These are phyloP conservation scores for Pichia thaimueangensis DNA, from an alignment of 805 yeast genomes.

Conservation along the genomic window DNA sequence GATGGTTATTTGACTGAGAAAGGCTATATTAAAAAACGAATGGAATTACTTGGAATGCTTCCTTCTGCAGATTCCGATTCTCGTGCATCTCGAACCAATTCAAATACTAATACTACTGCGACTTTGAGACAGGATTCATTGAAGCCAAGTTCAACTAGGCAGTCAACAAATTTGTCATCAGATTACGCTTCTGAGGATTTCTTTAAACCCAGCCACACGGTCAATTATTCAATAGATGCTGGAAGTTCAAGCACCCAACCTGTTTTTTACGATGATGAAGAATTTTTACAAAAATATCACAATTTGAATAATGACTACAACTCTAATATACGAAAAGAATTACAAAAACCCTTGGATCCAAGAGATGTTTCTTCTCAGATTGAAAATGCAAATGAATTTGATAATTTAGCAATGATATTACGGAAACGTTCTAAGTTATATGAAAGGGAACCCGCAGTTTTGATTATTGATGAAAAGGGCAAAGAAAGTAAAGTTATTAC, in stretches of 20 bases:
- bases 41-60: constrained; percentile 24
- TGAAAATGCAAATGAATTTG: constrained; percentile 34
- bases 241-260: constrained; percentile 13
- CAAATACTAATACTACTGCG: too few species aligned
- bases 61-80: not conserved
- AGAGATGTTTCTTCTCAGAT: constrained; percentile 37
- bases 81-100: not conserved
- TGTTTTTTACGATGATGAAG: constrained; percentile 9
- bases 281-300: constrained; percentile 6
- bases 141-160: not conserved
- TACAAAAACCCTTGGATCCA: constrained; percentile 62
- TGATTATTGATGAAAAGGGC: constrained; percentile 69
- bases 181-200: constrained; percentile 5
- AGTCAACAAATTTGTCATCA: constrained; percentile 1
- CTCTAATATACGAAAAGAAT: constrained; percentile 22
- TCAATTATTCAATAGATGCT: constrained; percentile 8
- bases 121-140: too few species aligned
- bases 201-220: constrained; percentile 3
- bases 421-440: constrained; percentile 65
- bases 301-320: constrained; percentile 1
- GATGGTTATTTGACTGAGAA: constrained; percentile 72
- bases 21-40: constrained; percentile 60
- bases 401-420: constrained; percentile 64
- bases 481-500: constrained; percentile 70
- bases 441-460: constrained; percentile 63